These are phyloP conservation scores for Ophiocordyceps robertsii DNA, from an alignment of 2,329 filamentous ascomycete species.

Conservation along the genomic window DNA sequence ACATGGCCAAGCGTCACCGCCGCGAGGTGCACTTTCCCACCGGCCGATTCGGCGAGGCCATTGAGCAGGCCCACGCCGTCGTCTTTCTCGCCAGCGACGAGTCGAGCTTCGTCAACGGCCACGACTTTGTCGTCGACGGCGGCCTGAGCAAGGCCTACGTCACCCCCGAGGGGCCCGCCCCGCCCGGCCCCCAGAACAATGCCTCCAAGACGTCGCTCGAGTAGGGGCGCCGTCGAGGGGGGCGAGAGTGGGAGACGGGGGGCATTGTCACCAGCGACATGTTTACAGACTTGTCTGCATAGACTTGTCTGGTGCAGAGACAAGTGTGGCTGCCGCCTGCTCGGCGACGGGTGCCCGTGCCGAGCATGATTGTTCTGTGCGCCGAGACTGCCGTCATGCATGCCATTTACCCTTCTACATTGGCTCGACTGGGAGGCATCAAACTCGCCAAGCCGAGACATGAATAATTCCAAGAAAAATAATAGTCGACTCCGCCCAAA, in stretches of 20 bases:
- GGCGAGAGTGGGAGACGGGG: background rate
- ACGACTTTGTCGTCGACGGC: conserved; percentile 89
- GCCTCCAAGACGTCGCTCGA: conserved; percentile 35
- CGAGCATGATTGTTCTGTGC: no score
- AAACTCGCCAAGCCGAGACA: no score
- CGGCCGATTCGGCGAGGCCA: conserved; percentile 81
- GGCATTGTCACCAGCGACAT: background rate
- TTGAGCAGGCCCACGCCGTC: conserved; percentile 85
- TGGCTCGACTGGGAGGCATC: no score
- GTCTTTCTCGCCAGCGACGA: conserved; percentile 81
- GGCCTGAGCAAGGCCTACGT: conserved; percentile 91
- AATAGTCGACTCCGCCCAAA: background rate
- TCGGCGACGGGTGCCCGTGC: no score
- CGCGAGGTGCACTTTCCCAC: conserved; percentile 83
- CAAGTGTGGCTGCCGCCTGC: no score
- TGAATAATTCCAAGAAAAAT: no score
- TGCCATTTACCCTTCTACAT: no score
- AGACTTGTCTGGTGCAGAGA: background rate
- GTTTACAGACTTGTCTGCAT: background rate
- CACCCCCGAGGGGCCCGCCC: conserved; percentile 46
- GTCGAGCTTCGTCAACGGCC: conserved; percentile 78
- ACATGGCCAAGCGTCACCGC: conserved; percentile 64
- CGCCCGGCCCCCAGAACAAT: conserved; percentile 44
- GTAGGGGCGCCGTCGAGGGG: conserved; percentile 1
- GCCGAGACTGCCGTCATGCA: no score